Evolutionary conservation across 176 grass and related monocot genomes (phyloP).

Genomic region (Carex myosuroides): DNA sequence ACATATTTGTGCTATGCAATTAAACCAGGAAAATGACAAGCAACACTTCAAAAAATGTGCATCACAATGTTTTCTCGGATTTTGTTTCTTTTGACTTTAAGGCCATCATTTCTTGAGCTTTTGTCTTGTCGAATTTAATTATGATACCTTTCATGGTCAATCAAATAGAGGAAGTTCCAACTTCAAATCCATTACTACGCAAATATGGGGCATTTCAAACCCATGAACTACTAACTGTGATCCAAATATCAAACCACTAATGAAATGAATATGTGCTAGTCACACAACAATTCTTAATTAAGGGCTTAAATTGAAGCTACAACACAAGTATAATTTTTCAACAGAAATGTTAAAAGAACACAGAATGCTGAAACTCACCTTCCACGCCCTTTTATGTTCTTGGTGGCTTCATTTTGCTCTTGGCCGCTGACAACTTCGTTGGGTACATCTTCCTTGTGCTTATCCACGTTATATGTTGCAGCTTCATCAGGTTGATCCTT

Average conservation of each 20-base stretch:
- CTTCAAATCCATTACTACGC: too few species aligned
- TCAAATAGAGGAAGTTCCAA: too few species aligned
- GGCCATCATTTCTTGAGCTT: too few species aligned
- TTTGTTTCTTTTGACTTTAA: too few species aligned
- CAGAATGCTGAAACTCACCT: not conserved
- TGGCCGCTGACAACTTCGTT: not conserved
- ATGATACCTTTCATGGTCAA: too few species aligned
- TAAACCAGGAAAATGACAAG: too few species aligned
- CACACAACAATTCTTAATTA: not conserved
- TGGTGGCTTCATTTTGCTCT: too few species aligned
- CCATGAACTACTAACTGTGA: not conserved
- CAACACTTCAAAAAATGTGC: too few species aligned
- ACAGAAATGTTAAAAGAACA: not conserved
- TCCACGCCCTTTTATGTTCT: not conserved
- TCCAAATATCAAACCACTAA: not conserved
- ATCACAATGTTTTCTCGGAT: too few species aligned
- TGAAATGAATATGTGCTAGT: not conserved
- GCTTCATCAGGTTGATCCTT: not conserved
- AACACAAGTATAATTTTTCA: not conserved
- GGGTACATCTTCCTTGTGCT: not conserved
- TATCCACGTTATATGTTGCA: not conserved
- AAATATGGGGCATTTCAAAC: too few species aligned
- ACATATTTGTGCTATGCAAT: too few species aligned
- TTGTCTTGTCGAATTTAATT: too few species aligned
- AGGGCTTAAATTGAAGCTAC: not conserved